Evolutionary conservation across 2,329 filamentous ascomycete species (phyloP).

Genomic region (Phaeomoniella chlamydospora): DNA sequence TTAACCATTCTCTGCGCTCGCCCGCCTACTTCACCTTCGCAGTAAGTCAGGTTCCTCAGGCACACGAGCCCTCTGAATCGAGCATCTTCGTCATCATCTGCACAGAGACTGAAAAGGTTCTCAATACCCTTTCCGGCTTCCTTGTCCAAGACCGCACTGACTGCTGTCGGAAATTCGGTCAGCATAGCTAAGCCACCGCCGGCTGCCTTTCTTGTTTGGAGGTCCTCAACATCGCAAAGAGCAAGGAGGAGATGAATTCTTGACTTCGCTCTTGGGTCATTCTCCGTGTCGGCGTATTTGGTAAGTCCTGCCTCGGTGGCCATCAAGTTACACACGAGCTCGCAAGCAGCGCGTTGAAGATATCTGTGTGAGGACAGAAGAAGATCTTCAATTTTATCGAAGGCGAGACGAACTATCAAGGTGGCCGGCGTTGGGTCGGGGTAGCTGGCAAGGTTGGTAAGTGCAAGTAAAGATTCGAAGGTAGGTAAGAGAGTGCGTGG

Average conservation of each 20-base stretch:
- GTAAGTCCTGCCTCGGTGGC: constrained; percentile 27
- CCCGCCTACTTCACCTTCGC: constrained; percentile 52
- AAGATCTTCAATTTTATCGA: constrained; percentile 67
- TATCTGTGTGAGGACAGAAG: constrained; percentile 61
- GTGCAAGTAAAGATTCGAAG: constrained; percentile 79
- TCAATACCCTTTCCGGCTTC: constrained; percentile 48
- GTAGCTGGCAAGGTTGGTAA: constrained; percentile 70
- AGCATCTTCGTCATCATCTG: constrained; percentile 38
- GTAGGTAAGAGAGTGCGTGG: constrained; percentile 69
- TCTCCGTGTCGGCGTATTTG: constrained; percentile 37
- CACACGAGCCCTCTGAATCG: constrained; percentile 59
- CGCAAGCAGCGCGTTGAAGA: constrained; percentile 69
- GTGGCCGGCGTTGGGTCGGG: constrained; percentile 38
- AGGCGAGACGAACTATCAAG: constrained; percentile 59
- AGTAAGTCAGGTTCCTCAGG: constrained; percentile 56
- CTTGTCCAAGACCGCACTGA: constrained; percentile 54
- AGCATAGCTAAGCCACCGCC: constrained; percentile 79
- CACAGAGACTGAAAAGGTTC: constrained; percentile 67
- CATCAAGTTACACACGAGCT: constrained; percentile 78
- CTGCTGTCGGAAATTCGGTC: constrained; percentile 61
- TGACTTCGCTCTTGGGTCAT: constrained; percentile 45
- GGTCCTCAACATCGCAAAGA: constrained; percentile 72
- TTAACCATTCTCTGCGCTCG: constrained; percentile 37
- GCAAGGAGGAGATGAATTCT: constrained; percentile 75
- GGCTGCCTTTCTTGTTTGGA: constrained; percentile 64